A percentile compares a stretch with the other conserved stretches of the same genome.
phyloP scores from a whole-genome alignment of 1,284 basidiomycete genomes.

The Rhizoctonia solani region DNA sequence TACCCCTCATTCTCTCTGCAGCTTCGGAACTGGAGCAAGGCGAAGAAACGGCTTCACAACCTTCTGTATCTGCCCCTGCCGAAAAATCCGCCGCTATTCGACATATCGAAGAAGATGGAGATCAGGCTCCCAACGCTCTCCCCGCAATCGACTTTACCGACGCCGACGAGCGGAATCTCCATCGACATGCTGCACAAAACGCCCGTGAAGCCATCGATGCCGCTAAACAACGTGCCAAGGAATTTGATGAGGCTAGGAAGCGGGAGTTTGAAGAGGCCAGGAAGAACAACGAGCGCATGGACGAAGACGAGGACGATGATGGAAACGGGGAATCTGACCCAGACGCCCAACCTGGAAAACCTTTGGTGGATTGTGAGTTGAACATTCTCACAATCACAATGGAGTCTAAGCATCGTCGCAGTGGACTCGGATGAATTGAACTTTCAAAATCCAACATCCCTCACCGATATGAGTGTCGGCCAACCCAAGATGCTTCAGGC shows the following conservation, averaged over 20 bases:
- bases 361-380: slow-evolving; percentile 62
- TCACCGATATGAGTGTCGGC: slow-evolving; percentile 82
- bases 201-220: slow-evolving; percentile 88
- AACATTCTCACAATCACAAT: background rate
- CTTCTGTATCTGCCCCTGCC: slow-evolving; percentile 29
- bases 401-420: slow-evolving; percentile 43
- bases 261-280: slow-evolving; percentile 61
- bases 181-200: slow-evolving; percentile 85
- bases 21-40: slow-evolving; percentile 46
- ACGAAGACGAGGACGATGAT: slow-evolving; percentile 54
- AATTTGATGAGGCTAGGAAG: slow-evolving; percentile 81
- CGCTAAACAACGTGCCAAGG: slow-evolving; percentile 78
- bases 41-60: slow-evolving; percentile 43
- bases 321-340: slow-evolving; percentile 40
- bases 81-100: slow-evolving; percentile 17
- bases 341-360: slow-evolving; percentile 40
- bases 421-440: slow-evolving; percentile 97
- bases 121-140: background rate
- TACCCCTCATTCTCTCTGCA: background rate
- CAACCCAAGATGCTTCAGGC: slow-evolving; percentile 98
- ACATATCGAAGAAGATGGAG: slow-evolving; percentile 20
- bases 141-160: slow-evolving; percentile 53
- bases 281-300: slow-evolving; percentile 53
- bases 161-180: slow-evolving; percentile 82
- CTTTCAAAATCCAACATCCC: slow-evolving; percentile 98